phyloP scores from a whole-genome alignment of 495 filamentous ascomycete species.

The Aspergillus nanangensis region DNA sequence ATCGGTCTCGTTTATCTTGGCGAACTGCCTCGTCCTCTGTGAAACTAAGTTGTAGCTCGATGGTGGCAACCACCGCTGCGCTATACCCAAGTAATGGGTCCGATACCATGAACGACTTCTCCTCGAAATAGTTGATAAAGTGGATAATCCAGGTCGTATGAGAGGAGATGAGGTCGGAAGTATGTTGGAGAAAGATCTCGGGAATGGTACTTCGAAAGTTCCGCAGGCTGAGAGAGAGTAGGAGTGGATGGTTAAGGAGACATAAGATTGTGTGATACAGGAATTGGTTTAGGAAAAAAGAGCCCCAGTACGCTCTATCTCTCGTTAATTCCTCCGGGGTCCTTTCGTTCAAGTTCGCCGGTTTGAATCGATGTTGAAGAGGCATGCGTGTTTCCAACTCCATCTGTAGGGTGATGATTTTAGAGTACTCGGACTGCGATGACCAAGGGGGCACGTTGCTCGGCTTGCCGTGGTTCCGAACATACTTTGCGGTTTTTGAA shows the following conservation, averaged over 20 bases:
- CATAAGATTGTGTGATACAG: constrained; percentile 47
- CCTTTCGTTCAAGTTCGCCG: constrained; percentile 36
- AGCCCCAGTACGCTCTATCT: constrained; percentile 43
- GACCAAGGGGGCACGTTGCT: constrained; percentile 45
- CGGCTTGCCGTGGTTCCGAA: constrained; percentile 38
- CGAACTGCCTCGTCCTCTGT: constrained; percentile 32
- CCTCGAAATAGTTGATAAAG: constrained; percentile 44
- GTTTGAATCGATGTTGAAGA: constrained; percentile 41
- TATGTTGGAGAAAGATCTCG: constrained; percentile 47
- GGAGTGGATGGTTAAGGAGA: constrained; percentile 43
- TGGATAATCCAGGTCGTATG: constrained; percentile 47
- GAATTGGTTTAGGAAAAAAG: constrained; percentile 46
- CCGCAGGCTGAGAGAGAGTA: constrained; percentile 40
- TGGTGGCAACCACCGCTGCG: constrained; percentile 45
- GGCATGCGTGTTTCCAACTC: constrained; percentile 45
- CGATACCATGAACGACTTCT: constrained; percentile 36
- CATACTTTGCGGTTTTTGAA: constrained; percentile 40
- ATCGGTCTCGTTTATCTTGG: constrained; percentile 39
- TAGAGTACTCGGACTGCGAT: constrained; percentile 44
- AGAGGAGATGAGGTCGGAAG: constrained; percentile 41
- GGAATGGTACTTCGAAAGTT: constrained; percentile 44
- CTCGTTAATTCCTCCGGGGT: constrained; percentile 34
- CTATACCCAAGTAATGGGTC: constrained; percentile 47
- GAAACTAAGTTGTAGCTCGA: constrained; percentile 46
- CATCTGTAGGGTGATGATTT: constrained; percentile 45